Percentiles rank a stretch among this genome's conserved stretches.
phyloP scores from a whole-genome alignment of 768 basidiomycete genomes.

The Rubroboletus pulcherrimus region DNA sequence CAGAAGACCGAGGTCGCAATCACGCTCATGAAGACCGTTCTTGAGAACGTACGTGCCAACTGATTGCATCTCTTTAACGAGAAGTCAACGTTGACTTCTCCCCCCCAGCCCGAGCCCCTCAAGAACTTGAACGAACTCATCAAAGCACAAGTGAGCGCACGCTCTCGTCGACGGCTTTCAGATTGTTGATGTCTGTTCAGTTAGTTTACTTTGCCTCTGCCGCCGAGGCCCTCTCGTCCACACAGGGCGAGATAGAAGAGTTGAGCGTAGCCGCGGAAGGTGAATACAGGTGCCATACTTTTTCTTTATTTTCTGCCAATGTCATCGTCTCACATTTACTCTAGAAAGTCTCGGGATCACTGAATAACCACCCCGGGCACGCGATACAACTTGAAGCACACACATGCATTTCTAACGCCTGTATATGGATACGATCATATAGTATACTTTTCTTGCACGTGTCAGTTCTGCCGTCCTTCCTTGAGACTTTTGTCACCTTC shows the following conservation, averaged over 20 bases:
- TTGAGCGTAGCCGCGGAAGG: constrained; percentile 90
- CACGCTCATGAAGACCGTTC: constrained; percentile 94
- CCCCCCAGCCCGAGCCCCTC: constrained; percentile 84
- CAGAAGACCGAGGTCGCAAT: constrained; percentile 98
- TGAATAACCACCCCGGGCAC: constrained; percentile 36
- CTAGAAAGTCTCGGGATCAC: constrained; percentile 86
- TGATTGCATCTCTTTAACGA: neutral
- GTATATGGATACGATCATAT: constrained; percentile 12
- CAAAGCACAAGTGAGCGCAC: constrained; percentile 70
- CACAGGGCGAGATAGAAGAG: constrained; percentile 92
- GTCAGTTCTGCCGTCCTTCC: constrained; percentile 3
- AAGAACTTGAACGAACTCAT: constrained; percentile 90
- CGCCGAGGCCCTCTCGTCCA: constrained; percentile 74
- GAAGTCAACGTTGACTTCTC: neutral
- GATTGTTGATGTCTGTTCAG: constrained; percentile 33
- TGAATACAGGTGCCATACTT: constrained; percentile 70
- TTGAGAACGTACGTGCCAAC: constrained; percentile 79
- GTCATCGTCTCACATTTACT: constrained; percentile 2
- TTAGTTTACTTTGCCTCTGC: constrained; percentile 70
- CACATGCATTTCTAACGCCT: constrained; percentile 1
- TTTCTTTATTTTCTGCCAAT: neutral
- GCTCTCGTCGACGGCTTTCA: neutral
- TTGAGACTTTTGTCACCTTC: neutral
- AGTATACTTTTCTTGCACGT: constrained; percentile 7
- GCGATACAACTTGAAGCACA: neutral